These are phyloP conservation scores for Spinellus fusiger DNA, from an alignment of 192 early-diverging fungal species.

Conservation along the genomic window DNA sequence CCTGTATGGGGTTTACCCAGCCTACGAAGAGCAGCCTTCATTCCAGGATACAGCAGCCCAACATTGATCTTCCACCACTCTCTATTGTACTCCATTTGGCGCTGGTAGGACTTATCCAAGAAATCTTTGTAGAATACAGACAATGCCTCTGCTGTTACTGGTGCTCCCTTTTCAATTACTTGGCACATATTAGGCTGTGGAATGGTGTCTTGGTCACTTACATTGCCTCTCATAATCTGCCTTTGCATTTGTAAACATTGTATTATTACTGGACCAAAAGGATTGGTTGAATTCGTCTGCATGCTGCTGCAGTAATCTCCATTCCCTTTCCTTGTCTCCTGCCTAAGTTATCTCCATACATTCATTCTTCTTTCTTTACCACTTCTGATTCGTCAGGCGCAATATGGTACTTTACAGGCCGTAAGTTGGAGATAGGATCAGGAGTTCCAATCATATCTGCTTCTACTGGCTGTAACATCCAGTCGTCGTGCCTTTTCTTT, in stretches of 20 bases:
- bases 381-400: slow-evolving; percentile 36
- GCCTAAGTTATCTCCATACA: background rate
- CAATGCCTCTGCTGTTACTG: slow-evolving; percentile 43
- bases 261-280: slow-evolving; percentile 53
- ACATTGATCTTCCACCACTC: slow-evolving; percentile 52
- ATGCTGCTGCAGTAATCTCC: slow-evolving; percentile 37
- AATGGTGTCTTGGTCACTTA: slow-evolving; percentile 11
- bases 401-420: slow-evolving; percentile 46
- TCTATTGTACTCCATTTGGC: slow-evolving; percentile 54
- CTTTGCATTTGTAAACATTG: slow-evolving; percentile 44
- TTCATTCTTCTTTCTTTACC: slow-evolving; percentile 12
- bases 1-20: slow-evolving; percentile 7
- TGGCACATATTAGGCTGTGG: background rate
- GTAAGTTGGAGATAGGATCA: slow-evolving; percentile 48
- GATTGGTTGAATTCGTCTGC: slow-evolving; percentile 49
- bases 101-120: slow-evolving; percentile 45
- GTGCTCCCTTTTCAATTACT: slow-evolving; percentile 36
- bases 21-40: slow-evolving; percentile 34
- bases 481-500: background rate
- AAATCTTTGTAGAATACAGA: slow-evolving; percentile 57
- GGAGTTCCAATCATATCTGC: slow-evolving; percentile 43
- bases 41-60: slow-evolving; percentile 40
- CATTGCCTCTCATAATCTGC: slow-evolving; percentile 44
- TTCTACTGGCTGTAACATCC: slow-evolving; percentile 14
- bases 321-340: slow-evolving; percentile 10